Conservation (phyloP, 2,329 filamentous ascomycete genomes). For the Orbilia blumenaviensis region DNA sequence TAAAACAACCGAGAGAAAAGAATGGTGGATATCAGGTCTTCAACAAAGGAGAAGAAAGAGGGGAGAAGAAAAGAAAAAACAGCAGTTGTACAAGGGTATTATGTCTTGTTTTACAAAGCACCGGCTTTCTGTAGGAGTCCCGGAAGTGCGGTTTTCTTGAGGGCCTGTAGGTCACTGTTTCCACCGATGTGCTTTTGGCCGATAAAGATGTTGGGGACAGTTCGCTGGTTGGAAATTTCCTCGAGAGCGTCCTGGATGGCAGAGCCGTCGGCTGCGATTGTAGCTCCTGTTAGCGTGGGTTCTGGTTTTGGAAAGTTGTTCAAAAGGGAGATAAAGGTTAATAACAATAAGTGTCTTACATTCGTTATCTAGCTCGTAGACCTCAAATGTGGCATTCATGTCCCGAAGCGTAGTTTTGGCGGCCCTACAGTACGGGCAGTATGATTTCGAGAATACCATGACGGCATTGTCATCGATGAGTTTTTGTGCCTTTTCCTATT, state of each 20-base stretch:
- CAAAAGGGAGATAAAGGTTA: background rate
- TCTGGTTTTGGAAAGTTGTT: background rate
- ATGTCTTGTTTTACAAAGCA: slow-evolving; percentile 65
- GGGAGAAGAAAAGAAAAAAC: no score
- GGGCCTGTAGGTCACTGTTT: slow-evolving; percentile 83
- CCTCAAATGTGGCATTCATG: slow-evolving; percentile 75
- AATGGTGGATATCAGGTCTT: background rate
- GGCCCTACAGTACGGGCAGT: slow-evolving; percentile 89
- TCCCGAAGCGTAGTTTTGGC: slow-evolving; percentile 79
- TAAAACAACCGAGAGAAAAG: background rate
- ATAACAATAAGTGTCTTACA: slow-evolving; percentile 68
- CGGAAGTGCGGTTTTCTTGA: slow-evolving; percentile 71
- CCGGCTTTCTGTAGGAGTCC: slow-evolving; percentile 71
- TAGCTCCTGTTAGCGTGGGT: background rate
- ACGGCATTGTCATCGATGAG: slow-evolving; percentile 49
- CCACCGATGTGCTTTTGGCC: slow-evolving; percentile 89
- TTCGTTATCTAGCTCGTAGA: slow-evolving; percentile 85
- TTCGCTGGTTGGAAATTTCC: slow-evolving; percentile 82
- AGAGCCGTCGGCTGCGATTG: slow-evolving; percentile 74
- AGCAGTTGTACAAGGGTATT: slow-evolving; percentile 14
- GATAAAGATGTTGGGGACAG: slow-evolving; percentile 97
- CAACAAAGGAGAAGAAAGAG: background rate
- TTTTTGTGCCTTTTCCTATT: slow-evolving; percentile 29
- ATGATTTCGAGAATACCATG: slow-evolving; percentile 95
- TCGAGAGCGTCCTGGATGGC: slow-evolving; percentile 84